Conservation (phyloP, 805 yeast species). For the Suhomyces kilbournensis region DNA sequence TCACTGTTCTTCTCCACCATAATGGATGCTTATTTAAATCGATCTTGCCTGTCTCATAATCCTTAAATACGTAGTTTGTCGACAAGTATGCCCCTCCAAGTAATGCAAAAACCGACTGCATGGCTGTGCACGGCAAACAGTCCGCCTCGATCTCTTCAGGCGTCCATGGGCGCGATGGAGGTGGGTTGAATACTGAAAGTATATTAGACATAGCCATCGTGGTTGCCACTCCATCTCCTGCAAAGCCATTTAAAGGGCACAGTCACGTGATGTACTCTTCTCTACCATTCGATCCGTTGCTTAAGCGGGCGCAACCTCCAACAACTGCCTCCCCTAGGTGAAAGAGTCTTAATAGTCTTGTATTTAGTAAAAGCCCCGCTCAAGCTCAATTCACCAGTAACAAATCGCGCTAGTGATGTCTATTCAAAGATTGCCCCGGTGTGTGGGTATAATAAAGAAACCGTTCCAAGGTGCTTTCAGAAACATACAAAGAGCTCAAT, state of each 20-base stretch:
- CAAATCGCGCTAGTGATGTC: not conserved
- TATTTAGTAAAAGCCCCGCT: not conserved
- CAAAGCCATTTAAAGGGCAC: not conserved
- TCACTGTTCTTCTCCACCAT: constrained; percentile 62
- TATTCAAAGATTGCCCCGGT: not conserved
- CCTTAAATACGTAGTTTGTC: constrained; percentile 53
- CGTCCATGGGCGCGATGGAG: constrained; percentile 40
- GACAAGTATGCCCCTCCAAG: constrained; percentile 63
- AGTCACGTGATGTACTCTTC: not conserved
- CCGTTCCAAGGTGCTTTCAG: not conserved
- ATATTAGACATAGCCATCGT: constrained; percentile 43
- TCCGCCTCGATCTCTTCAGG: constrained; percentile 44
- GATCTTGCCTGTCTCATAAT: constrained; percentile 38
- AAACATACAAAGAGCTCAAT: not conserved
- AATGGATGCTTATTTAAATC: constrained; percentile 39
- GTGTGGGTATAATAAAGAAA: not conserved
- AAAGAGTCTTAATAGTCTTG: not conserved
- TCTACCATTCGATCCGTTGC: not conserved
- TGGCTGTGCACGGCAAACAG: constrained; percentile 67
- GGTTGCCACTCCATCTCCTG: not conserved
- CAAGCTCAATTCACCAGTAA: not conserved
- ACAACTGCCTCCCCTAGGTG: not conserved
- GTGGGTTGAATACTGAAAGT: constrained; percentile 50
- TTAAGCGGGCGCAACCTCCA: not conserved
- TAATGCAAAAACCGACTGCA: constrained; percentile 57